phyloP scores from a whole-genome alignment of 495 filamentous ascomycete genomes.

The Penicillium soppii region DNA sequence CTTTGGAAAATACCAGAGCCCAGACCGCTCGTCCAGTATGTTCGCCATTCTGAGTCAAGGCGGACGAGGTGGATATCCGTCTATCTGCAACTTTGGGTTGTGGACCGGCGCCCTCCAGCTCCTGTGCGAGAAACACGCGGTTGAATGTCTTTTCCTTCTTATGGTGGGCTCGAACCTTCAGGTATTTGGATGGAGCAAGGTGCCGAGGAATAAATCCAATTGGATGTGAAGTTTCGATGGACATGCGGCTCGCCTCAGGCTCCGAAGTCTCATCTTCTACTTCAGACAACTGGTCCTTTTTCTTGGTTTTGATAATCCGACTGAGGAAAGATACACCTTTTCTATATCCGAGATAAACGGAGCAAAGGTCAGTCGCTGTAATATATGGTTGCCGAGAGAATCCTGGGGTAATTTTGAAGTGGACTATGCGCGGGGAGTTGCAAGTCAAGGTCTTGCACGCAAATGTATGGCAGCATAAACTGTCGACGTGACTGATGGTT shows the following conservation, averaged over 20 bases:
- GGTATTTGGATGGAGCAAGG: conserved; percentile 87
- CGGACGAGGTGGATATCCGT: conserved; percentile 23
- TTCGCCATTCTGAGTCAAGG: conserved; percentile 38
- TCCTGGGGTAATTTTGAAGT: neutral
- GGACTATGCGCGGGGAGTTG: conserved; percentile 3
- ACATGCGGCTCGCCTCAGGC: conserved; percentile 67
- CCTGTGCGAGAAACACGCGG: conserved; percentile 87
- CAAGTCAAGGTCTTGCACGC: conserved; percentile 1
- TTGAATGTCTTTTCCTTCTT: conserved; percentile 85
- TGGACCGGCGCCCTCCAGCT: conserved; percentile 51
- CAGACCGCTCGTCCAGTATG: conserved; percentile 64
- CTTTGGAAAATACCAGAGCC: conserved; percentile 89
- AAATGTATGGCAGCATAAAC: neutral
- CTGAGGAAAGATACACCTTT: conserved; percentile 91
- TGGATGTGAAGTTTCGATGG: conserved; percentile 76
- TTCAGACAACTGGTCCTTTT: conserved; percentile 54
- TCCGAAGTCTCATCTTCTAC: conserved; percentile 70
- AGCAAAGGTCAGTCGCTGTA: conserved; percentile 2
- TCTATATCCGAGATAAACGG: conserved; percentile 38
- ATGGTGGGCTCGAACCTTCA: conserved; percentile 75
- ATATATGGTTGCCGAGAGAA: neutral
- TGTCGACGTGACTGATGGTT: neutral
- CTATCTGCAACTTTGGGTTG: conserved; percentile 22
- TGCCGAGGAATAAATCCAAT: conserved; percentile 85
- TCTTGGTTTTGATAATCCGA: conserved; percentile 79